A percentile compares a stretch with the other conserved stretches of the same genome.
phyloP scores from a whole-genome alignment of 129 eudicot genomes.

The Ambrosia trifida region DNA sequence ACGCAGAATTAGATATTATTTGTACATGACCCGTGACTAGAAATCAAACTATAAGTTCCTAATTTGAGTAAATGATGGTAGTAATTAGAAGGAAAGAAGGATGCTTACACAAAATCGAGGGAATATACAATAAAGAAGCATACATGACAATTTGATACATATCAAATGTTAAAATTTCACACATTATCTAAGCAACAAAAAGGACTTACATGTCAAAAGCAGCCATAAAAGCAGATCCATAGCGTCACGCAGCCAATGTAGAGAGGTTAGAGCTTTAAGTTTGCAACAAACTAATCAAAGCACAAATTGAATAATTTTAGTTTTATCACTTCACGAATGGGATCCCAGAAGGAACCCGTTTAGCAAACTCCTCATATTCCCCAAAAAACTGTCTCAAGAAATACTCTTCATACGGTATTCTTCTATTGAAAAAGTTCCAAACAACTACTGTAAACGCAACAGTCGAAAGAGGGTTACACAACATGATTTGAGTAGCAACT shows the following conservation, averaged over 20 bases:
- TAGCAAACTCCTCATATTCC: constrained; percentile 69
- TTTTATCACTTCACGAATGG: constrained; percentile 70
- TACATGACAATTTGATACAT: not conserved
- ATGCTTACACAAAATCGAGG: no score
- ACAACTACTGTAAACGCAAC: constrained; percentile 64
- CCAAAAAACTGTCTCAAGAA: constrained; percentile 82
- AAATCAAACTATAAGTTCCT: no score
- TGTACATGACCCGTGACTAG: no score
- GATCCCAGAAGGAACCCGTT: constrained; percentile 69
- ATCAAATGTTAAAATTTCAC: constrained; percentile 10
- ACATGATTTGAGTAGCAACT: constrained; percentile 85
- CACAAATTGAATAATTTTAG: not conserved
- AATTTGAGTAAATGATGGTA: no score
- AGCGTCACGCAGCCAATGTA: constrained; percentile 20
- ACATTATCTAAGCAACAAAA: constrained; percentile 22
- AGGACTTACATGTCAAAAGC: constrained; percentile 12
- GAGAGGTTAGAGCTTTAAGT: constrained; percentile 9
- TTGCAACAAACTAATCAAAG: not conserved
- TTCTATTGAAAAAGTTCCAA: constrained; percentile 65
- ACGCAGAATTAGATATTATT: no score
- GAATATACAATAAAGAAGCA: not conserved
- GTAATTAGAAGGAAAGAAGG: no score
- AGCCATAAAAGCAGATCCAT: constrained; percentile 10
- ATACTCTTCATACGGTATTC: constrained; percentile 93
- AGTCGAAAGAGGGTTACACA: constrained; percentile 75